Conservation (phyloP, 1,139 yeast genomes). For the Debaryomycetaceae sp. region DNA sequence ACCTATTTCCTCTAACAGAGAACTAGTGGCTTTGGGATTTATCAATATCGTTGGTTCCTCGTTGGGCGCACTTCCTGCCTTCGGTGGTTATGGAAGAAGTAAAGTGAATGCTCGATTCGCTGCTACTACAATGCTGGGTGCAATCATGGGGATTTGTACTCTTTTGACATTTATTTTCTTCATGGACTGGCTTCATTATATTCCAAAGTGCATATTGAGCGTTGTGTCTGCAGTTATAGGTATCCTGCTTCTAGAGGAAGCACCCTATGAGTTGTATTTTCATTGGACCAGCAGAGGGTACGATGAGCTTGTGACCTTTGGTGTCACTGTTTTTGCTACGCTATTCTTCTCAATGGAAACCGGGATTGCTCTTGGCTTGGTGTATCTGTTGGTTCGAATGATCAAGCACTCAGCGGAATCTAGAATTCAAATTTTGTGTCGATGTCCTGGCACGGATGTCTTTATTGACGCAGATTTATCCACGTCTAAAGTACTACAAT, state of each 20-base stretch:
- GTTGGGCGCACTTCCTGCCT: conserved; percentile 84
- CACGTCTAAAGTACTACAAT: conserved; percentile 2
- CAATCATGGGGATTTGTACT: conserved; percentile 73
- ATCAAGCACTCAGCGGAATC: conserved; percentile 84
- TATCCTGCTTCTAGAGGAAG: conserved; percentile 74
- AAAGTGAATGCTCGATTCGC: conserved; percentile 87
- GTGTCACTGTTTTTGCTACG: conserved; percentile 68
- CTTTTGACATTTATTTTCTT: conserved; percentile 60
- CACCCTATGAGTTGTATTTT: conserved; percentile 74
- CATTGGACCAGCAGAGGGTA: conserved; percentile 75
- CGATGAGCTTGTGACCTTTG: conserved; percentile 72
- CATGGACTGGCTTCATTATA: conserved; percentile 61
- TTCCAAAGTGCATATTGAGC: conserved; percentile 80
- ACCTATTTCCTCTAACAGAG: conserved; percentile 72
- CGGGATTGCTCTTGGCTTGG: conserved; percentile 84
- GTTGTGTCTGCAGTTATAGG: conserved; percentile 84
- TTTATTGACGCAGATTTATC: conserved; percentile 74
- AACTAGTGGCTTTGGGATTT: conserved; percentile 76
- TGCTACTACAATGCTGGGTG: conserved; percentile 78
- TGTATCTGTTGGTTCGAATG: conserved; percentile 75
- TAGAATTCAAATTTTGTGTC: conserved; percentile 82
- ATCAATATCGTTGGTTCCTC: conserved; percentile 65
- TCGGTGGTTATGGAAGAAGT: conserved; percentile 95
- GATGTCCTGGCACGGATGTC: conserved; percentile 72
- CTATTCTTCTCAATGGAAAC: conserved; percentile 81